Base-by-base conservation (phyloP, 805 yeast genomes). In the Saccharomyces jurei region DNA sequence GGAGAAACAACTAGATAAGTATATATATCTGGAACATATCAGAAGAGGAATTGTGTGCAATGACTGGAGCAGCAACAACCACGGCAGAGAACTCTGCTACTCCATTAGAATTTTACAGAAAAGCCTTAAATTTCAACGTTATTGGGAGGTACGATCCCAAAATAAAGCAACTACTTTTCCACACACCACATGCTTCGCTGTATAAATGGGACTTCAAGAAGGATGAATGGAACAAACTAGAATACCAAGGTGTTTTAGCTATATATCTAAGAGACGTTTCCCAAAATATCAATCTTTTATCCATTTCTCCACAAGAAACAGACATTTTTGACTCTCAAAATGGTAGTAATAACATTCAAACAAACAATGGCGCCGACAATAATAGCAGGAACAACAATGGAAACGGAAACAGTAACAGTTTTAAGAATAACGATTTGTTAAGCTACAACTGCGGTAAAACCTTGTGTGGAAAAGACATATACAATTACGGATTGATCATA, bases 111-210 rank as follows among this genome's bases (percentile, higher is more conserved):
- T 77, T 86, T 25, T 87, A 82, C 63, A 77, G 83, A 51, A 82
- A 81, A 57, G 86, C 91, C 0, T 71, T 87, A 49, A 85, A 87
- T 50, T 86, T 80, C 71, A 87, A 86, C 65, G 91, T 87, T 52
- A 84, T 87, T 30, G 84, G 86, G 26, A 77, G 90, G 56, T 87
- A 87, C 63, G 95, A 87, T 60, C 87, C 91, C 0, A 76, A 77
- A 58, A 81, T 86, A 50, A 81, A 84, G 54, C 88, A 84, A 64
- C 73, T 87, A 30, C 70, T 86, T 46, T 84, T 81, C 62, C 79
- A 83, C 52, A 80, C 91, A 1, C 82, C 91, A 14, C 88, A 86
- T 66, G 82, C 87, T 54, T 87, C 86, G 31, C 75, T 86, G 17
- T 87, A 86, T 68, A 80, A 82, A 63, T 86, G 80, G 71, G 80